Percentiles rank a stretch among this genome's conserved stretches.
These are phyloP conservation scores for Brassica rapa DNA, from an alignment of 345 rosid genomes.

Conservation along the genomic window DNA sequence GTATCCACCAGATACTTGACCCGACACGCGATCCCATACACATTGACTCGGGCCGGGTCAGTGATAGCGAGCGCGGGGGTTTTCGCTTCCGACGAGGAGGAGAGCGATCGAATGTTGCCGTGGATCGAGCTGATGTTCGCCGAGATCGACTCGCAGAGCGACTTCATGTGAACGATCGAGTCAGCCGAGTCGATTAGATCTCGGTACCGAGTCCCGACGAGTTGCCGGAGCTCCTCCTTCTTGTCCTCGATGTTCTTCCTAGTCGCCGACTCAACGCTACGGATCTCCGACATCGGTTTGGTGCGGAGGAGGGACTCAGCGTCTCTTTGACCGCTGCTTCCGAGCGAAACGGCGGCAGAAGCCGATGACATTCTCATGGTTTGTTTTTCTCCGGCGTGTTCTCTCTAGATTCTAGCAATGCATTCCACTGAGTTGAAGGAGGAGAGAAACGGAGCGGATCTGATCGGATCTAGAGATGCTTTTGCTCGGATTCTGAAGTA, in stretches of 20 bases:
- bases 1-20: conserved; percentile 91
- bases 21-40: conserved; percentile 82
- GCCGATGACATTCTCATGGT: conserved; percentile 49
- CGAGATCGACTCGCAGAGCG: conserved; percentile 71
- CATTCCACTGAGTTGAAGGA: conserved; percentile 18
- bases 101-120: conserved; percentile 61
- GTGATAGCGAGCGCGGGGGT: conserved; percentile 47
- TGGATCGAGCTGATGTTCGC: conserved; percentile 68
- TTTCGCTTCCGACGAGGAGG: conserved; percentile 43
- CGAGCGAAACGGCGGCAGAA: conserved; percentile 44
- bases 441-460: conserved; percentile 16
- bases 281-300: conserved; percentile 76
- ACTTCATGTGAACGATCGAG: conserved; percentile 86
- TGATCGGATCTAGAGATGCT: conserved; percentile 35
- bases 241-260: conserved; percentile 82
- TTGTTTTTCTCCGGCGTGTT: background rate
- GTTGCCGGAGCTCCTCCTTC: conserved; percentile 91
- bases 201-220: conserved; percentile 86
- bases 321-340: conserved; percentile 53
- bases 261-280: conserved; percentile 68
- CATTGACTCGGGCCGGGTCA: conserved; percentile 42
- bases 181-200: conserved; percentile 97
- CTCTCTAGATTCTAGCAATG: conserved; percentile 24
- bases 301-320: conserved; percentile 85
- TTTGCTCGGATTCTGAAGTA: conserved; percentile 32